phyloP scores from a whole-genome alignment of 805 yeast species.

The Ascoidea tarda region DNA sequence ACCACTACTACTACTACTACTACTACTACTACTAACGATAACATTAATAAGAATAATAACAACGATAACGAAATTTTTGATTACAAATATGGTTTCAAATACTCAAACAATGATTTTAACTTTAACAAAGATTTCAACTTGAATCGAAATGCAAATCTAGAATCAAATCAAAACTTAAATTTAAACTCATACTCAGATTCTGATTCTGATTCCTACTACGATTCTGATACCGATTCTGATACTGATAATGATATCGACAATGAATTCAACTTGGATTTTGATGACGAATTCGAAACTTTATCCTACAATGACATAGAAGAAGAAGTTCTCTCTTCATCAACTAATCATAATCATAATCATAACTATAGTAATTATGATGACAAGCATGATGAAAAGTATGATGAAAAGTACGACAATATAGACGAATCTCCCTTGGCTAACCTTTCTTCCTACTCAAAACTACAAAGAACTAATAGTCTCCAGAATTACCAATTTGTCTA shows the following conservation, averaged over 20 bases:
- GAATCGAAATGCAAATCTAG: not conserved
- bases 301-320: constrained; percentile 10
- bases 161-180: constrained; percentile 12
- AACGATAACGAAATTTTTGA: not conserved
- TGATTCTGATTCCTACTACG: not conserved
- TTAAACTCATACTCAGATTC: constrained; percentile 18
- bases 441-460: too few relatives aligned
- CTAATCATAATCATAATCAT: not conserved
- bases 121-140: not conserved
- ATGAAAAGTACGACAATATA: constrained; percentile 3
- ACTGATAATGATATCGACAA: not conserved
- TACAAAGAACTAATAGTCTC: too few relatives aligned
- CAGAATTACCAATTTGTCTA: not conserved
- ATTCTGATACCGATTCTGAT: not conserved
- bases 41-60: constrained; percentile 1
- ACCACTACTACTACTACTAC: too few relatives aligned
- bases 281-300: constrained; percentile 10
- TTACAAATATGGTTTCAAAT: not conserved
- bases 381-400: not conserved
- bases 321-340: constrained; percentile 3
- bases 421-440: not conserved
- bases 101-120: not conserved
- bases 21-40: too few relatives aligned
- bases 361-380: too few relatives aligned
- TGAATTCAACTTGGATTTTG: constrained; percentile 8